Percentiles rank a stretch among this genome's conserved stretches.
phyloP scores from a whole-genome alignment of 768 basidiomycete species.

The Boletales sp. region DNA sequence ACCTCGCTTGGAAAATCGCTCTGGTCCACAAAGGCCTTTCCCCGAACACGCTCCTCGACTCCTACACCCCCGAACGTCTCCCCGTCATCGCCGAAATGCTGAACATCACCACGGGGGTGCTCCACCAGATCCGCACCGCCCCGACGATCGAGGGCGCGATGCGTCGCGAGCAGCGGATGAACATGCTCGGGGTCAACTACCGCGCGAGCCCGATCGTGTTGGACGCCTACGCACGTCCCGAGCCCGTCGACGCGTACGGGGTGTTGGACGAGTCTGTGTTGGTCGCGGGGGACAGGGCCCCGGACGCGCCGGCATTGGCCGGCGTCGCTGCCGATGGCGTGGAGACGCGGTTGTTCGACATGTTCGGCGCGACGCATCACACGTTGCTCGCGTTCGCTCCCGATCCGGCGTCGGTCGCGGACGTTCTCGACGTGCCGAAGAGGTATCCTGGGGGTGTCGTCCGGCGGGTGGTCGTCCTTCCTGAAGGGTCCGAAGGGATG shows the following conservation, averaged over 20 bases:
- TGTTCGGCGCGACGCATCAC: slow-evolving; percentile 2
- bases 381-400: slow-evolving; percentile 29
- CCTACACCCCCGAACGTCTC: slow-evolving; percentile 42
- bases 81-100: slow-evolving; percentile 47
- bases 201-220: slow-evolving; percentile 47
- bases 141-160: background rate
- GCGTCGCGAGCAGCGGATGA: slow-evolving; percentile 16
- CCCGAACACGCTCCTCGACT: slow-evolving; percentile 33
- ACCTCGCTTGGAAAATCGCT: slow-evolving; percentile 46
- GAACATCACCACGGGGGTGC: slow-evolving; percentile 31
- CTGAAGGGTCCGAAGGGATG: slow-evolving; percentile 2
- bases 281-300: slow-evolving; percentile 11
- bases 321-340: background rate
- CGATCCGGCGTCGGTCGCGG: background rate
- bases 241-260: slow-evolving; percentile 6
- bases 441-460: slow-evolving; percentile 5
- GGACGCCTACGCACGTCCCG: slow-evolving; percentile 25
- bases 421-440: slow-evolving; percentile 6
- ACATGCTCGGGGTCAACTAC: slow-evolving; percentile 52
- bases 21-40: slow-evolving; percentile 38
- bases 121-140: background rate
- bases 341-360: slow-evolving; percentile 6
- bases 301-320: slow-evolving; percentile 10
- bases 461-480: slow-evolving; percentile 15
- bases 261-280: slow-evolving; percentile 4